Base-by-base conservation (phyloP, 1,284 basidiomycete genomes). In the Puccinia novopanici region DNA sequence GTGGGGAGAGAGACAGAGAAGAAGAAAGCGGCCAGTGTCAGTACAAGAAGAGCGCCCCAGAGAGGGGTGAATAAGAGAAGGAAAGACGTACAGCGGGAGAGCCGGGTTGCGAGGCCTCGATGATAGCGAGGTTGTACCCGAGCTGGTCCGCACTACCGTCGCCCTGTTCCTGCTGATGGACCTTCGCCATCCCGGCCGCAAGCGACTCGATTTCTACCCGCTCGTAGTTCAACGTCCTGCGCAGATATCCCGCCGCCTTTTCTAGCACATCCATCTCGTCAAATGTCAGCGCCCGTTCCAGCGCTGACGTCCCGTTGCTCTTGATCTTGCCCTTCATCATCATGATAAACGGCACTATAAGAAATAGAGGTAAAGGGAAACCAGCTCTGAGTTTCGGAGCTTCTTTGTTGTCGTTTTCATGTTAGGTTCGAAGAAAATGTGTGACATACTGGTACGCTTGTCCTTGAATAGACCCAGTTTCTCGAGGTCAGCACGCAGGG, bases 401-500 rank as follows among this genome's bases (percentile, higher is more conserved):
- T 34, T 34, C 34, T 34, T 34, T 34, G 34, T 4, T 34, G 1
- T 19, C 19, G 42, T 4, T n/a, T 42, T 13, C 9, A 45, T 37
- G 42, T 15, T 59, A 13, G 34, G 34, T 10, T n/a, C 0, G n/a
- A 6, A 9, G 37, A 59, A 22, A 57, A 12, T 24, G 30, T 55
- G 24, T n/a, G 24, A 24, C 75, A 19, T 24, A 78, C 75, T 98
- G 61, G 90, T 90, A 82, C 91, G 91, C 88, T 98, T 98, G 87
- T 98, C 94, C 89, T 98, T 98, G 87, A 94, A 91, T 86, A 98
- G 86, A 17, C 93, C 94, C n/a, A 88, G 89, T 85, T 90, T 88
- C 15, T 89, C 89, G 83, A 98, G 86, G 81, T 90, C 85, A 84
- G 91, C 88, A 84, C 91, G 89, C 82, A 97, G 89, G 86, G 91